A percentile compares a stretch with the other conserved stretches of the same genome.
Evolutionary conservation across 345 rosid species (phyloP).

Genomic region (Salix dunnii): DNA sequence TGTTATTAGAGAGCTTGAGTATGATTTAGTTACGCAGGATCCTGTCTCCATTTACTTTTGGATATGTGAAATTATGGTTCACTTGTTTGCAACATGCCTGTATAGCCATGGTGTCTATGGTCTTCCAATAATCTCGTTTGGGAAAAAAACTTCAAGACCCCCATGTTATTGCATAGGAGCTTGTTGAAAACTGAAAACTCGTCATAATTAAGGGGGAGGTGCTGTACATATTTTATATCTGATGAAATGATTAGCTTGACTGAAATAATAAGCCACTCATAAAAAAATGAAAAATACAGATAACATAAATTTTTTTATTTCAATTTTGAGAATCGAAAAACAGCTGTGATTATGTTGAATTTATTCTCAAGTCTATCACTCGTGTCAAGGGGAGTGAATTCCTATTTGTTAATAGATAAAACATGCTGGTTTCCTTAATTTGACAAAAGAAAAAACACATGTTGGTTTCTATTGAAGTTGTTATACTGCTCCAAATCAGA

Average conservation of each 20-base stretch:
- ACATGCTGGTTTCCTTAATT: background rate
- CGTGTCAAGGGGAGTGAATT: background rate
- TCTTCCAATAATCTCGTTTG: background rate
- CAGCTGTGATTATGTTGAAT: background rate
- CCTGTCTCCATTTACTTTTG: background rate
- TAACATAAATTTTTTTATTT: too few species aligned
- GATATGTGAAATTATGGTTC: background rate
- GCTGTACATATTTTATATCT: too few species aligned
- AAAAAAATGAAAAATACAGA: too few species aligned
- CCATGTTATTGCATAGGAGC: too few species aligned
- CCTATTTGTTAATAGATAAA: background rate
- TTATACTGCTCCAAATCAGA: background rate
- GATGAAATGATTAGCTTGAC: too few species aligned
- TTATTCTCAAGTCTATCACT: background rate
- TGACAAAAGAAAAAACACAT: too few species aligned
- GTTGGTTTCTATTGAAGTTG: background rate
- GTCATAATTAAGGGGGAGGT: too few species aligned
- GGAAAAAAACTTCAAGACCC: background rate
- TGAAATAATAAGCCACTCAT: too few species aligned
- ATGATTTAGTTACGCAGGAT: too few species aligned
- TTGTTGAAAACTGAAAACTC: too few species aligned
- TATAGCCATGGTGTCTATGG: background rate
- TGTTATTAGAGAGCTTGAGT: background rate
- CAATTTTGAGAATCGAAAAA: too few species aligned
- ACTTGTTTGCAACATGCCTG: constrained; percentile 4